These are phyloP conservation scores for Neoboletus subvelutipes DNA, from an alignment of 768 basidiomycete species.

Conservation along the genomic window DNA sequence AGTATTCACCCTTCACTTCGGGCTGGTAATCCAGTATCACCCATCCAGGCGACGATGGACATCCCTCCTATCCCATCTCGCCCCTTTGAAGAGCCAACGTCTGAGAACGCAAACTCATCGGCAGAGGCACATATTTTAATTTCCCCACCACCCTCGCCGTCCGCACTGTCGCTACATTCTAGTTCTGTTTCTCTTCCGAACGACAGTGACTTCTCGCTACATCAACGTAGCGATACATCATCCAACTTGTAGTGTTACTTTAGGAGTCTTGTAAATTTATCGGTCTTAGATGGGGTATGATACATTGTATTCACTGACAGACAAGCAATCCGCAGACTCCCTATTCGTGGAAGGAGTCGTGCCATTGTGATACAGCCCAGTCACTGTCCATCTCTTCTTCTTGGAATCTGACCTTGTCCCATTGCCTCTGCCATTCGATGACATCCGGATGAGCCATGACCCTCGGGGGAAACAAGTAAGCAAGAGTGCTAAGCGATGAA, in stretches of 20 bases:
- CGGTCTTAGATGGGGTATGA: neutral
- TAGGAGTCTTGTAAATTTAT: slow-evolving; percentile 5
- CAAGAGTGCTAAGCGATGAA: neutral
- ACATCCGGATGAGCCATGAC: slow-evolving; percentile 38
- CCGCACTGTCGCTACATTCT: slow-evolving; percentile 9
- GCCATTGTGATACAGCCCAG: slow-evolving; percentile 32
- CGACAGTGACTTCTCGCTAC: slow-evolving; percentile 5
- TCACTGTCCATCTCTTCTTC: slow-evolving; percentile 38
- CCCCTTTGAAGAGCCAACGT: slow-evolving; percentile 22
- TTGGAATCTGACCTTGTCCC: slow-evolving; percentile 25
- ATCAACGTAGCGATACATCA: slow-evolving; percentile 12
- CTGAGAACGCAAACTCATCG: slow-evolving; percentile 2
- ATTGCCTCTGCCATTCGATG: slow-evolving; percentile 31
- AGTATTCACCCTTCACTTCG: slow-evolving; percentile 81
- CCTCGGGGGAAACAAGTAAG: slow-evolving; percentile 18
- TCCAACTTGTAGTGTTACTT: slow-evolving; percentile 15
- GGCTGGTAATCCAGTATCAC: slow-evolving; percentile 44
- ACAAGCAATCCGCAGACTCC: neutral
- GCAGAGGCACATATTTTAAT: slow-evolving; percentile 8
- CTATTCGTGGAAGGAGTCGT: slow-evolving; percentile 26
- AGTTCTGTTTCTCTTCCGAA: slow-evolving; percentile 17
- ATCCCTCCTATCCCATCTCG: slow-evolving; percentile 31
- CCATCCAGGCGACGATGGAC: slow-evolving; percentile 41
- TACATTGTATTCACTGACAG: slow-evolving; percentile 4
- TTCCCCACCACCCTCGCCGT: slow-evolving; percentile 24